A percentile compares a stretch with the other conserved stretches of the same genome.
Evolutionary conservation across 2,329 filamentous ascomycete genomes (phyloP).

Genomic region (Colletotrichum agaves): DNA sequence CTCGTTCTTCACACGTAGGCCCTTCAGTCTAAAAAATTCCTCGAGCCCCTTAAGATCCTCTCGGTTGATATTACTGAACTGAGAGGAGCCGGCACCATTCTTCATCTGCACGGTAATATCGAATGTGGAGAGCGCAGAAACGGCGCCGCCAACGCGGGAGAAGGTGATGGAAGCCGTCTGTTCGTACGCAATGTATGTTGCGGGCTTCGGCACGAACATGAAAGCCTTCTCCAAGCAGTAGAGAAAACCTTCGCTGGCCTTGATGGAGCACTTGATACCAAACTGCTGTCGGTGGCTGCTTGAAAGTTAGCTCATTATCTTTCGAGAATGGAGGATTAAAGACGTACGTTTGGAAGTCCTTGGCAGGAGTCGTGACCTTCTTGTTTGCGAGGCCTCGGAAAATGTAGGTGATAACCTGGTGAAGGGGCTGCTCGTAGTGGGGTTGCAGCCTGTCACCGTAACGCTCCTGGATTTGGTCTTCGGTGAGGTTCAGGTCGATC

Average conservation of each 20-base stretch:
- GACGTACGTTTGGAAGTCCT: constrained; percentile 83
- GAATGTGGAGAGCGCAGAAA: constrained; percentile 94
- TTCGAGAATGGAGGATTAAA: neutral
- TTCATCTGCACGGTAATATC: constrained; percentile 96
- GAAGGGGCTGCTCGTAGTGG: constrained; percentile 93
- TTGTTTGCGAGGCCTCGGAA: constrained; percentile 95
- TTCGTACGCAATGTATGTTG: constrained; percentile 96
- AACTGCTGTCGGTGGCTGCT: constrained; percentile 86
- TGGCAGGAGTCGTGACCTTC: constrained; percentile 92
- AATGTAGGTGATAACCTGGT: constrained; percentile 93
- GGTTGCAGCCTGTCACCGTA: constrained; percentile 91
- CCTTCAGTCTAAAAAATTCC: constrained; percentile 96
- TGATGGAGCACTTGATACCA: constrained; percentile 99
- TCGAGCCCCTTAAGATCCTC: constrained; percentile 98
- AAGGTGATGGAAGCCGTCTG: constrained; percentile 92
- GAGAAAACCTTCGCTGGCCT: constrained; percentile 96
- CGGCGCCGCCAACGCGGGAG: constrained; percentile 92
- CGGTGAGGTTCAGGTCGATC: constrained; percentile 94
- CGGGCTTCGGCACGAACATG: constrained; percentile 98
- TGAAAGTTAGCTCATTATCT: constrained; percentile 41
- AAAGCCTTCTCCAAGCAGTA: constrained; percentile 98
- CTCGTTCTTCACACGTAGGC: constrained; percentile 96
- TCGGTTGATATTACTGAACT: constrained; percentile 99
- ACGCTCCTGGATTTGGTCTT: constrained; percentile 82
- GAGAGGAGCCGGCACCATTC: constrained; percentile 84